These are phyloP conservation scores for Phytophthora syringae DNA, from an alignment of 352 stramenopile genomes.

Conservation along the genomic window DNA sequence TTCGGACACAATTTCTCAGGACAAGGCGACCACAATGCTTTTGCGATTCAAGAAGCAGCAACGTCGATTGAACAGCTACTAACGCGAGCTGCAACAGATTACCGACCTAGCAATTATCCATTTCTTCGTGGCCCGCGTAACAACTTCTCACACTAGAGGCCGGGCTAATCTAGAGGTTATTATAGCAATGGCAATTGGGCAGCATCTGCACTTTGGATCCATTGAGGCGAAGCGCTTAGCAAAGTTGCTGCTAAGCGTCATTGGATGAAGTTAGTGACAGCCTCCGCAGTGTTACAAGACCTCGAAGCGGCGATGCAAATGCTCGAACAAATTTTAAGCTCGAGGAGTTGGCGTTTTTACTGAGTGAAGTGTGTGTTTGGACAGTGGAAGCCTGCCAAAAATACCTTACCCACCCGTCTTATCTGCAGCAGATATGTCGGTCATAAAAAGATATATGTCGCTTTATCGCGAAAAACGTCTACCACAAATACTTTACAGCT, in stretches of 20 bases:
- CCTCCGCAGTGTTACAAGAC: too few species aligned
- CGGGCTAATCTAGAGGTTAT: conserved; percentile 13
- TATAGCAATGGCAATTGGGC: conserved; percentile 23
- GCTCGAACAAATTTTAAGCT: too few species aligned
- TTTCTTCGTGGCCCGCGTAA: conserved; percentile 23
- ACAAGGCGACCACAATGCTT: too few species aligned
- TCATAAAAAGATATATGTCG: conserved; percentile 20
- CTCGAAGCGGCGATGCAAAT: too few species aligned
- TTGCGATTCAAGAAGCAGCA: conserved; percentile 22
- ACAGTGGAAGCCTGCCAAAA: conserved; percentile 15
- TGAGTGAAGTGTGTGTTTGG: conserved; percentile 42
- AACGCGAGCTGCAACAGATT: conserved; percentile 26
- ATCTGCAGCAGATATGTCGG: conserved; percentile 15
- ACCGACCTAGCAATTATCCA: conserved; percentile 31
- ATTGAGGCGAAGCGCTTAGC: conserved; percentile 18
- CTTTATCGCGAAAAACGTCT: conserved; percentile 5
- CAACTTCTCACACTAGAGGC: conserved; percentile 1
- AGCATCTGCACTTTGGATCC: conserved; percentile 21
- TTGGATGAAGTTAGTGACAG: too few species aligned
- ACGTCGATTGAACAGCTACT: conserved; percentile 9
- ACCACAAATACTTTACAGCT: conserved; percentile 6
- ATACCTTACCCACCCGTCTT: not conserved
- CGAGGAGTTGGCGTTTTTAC: conserved; percentile 35
- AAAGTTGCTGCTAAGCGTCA: conserved; percentile 24
- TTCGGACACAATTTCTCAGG: too few species aligned